Evolutionary conservation across 2,329 filamentous ascomycete genomes (phyloP).

Genomic region (Dactylellina haptotyla): DNA sequence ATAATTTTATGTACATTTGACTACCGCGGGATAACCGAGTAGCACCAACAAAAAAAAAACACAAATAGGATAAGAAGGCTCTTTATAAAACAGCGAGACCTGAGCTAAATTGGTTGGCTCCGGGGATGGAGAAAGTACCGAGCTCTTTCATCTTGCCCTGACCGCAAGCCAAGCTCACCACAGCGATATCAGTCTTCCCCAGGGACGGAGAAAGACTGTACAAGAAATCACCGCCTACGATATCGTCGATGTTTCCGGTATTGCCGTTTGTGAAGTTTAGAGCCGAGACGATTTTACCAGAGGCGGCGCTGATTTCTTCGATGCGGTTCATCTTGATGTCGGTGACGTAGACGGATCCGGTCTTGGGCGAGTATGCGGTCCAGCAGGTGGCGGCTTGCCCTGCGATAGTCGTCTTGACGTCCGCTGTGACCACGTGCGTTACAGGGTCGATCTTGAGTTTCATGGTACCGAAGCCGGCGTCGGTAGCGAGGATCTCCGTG

Average conservation of each 20-base stretch:
- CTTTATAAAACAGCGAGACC: slow-evolving; percentile 28
- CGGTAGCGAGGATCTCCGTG: slow-evolving; percentile 67
- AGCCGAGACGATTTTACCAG: slow-evolving; percentile 64
- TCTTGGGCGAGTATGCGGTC: slow-evolving; percentile 66
- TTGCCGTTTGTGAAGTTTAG: slow-evolving; percentile 66
- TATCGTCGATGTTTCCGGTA: slow-evolving; percentile 69
- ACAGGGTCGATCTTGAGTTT: slow-evolving; percentile 64
- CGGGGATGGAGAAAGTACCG: slow-evolving; percentile 30
- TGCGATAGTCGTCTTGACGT: slow-evolving; percentile 59
- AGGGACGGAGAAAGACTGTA: slow-evolving; percentile 66
- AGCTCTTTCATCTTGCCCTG: slow-evolving; percentile 43
- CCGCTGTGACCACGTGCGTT: slow-evolving; percentile 60
- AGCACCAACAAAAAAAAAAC: no score
- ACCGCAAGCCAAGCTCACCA: slow-evolving; percentile 30
- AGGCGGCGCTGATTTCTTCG: slow-evolving; percentile 67
- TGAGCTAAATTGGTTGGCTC: slow-evolving; percentile 26
- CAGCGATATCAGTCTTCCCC: slow-evolving; percentile 43
- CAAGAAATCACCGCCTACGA: slow-evolving; percentile 66
- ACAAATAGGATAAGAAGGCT: no score
- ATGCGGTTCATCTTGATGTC: slow-evolving; percentile 68
- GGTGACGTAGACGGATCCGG: slow-evolving; percentile 69
- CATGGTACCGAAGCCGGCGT: slow-evolving; percentile 69
- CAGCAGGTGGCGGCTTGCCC: slow-evolving; percentile 71
- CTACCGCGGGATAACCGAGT: no score
- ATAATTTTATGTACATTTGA: no score